A percentile compares a stretch with the other conserved stretches of the same genome.
Evolutionary conservation across 2,329 filamentous ascomycete genomes (phyloP).

Genomic region (Fusarium sublunatum): DNA sequence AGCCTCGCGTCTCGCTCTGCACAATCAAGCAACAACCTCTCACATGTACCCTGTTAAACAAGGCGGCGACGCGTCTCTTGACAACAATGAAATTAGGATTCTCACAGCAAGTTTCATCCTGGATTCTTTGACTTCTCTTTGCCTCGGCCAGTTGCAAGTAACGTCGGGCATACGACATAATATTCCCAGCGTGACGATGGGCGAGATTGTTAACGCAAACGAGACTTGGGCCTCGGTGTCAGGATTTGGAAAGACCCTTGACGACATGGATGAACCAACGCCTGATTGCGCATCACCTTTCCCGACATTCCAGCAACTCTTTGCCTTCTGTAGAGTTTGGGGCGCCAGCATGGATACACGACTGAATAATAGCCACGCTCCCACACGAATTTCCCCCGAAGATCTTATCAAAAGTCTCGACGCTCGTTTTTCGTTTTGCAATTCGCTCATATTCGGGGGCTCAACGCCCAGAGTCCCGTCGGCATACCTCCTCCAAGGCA

Average conservation of each 20-base stretch:
- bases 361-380: constrained; percentile 25
- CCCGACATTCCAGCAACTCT: constrained; percentile 58
- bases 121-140: constrained; percentile 67
- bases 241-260: constrained; percentile 29
- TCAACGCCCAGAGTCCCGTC: constrained; percentile 51
- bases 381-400: constrained; percentile 38
- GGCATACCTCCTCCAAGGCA: constrained; percentile 52
- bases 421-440: constrained; percentile 53
- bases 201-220: constrained; percentile 21
- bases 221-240: constrained; percentile 40
- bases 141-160: constrained; percentile 55
- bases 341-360: constrained; percentile 40
- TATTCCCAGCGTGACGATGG: constrained; percentile 28
- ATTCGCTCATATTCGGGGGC: constrained; percentile 52
- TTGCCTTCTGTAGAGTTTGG: constrained; percentile 53
- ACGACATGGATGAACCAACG: constrained; percentile 13
- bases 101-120: constrained; percentile 70
- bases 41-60: constrained; percentile 40
- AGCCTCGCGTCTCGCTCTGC: constrained; percentile 62
- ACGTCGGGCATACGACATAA: constrained; percentile 36
- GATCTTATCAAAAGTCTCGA: constrained; percentile 51
- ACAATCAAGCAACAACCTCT: constrained; percentile 34
- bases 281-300: constrained; percentile 48
- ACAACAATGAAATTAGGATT: constrained; percentile 39
- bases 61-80: constrained; percentile 18